phyloP scores from a whole-genome alignment of 305 asterid genomes.

The Withania somnifera region DNA sequence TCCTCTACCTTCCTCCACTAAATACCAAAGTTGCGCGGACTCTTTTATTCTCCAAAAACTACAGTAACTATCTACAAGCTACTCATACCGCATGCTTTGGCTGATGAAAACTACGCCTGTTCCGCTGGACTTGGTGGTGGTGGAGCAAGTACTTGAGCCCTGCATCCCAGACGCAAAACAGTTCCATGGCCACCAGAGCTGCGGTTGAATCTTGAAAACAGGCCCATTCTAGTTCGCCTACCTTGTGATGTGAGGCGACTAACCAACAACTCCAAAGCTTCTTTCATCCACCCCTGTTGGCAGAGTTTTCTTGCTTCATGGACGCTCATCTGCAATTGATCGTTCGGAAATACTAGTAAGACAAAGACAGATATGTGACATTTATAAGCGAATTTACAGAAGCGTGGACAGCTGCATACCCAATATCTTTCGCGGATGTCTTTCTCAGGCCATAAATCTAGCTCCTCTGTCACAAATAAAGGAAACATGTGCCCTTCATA shows the following conservation, averaged over 20 bases:
- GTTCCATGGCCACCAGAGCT: not conserved
- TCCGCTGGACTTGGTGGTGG: constrained; percentile 3
- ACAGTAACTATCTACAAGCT: constrained; percentile 1
- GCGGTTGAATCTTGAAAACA: not conserved
- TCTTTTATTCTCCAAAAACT: no score
- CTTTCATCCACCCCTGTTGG: constrained; percentile 83
- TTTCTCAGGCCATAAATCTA: constrained; percentile 86
- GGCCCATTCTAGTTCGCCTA: not conserved
- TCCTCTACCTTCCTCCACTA: not conserved
- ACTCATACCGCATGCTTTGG: not conserved
- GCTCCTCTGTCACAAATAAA: constrained; percentile 54
- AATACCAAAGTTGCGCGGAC: no score
- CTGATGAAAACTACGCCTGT: constrained; percentile 5
- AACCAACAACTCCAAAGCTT: constrained; percentile 56
- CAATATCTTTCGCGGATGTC: constrained; percentile 68
- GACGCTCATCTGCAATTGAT: constrained; percentile 45
- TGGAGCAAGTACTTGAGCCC: constrained; percentile 1
- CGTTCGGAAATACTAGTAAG: not conserved
- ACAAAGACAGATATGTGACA: not conserved
- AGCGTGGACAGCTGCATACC: constrained; percentile 21
- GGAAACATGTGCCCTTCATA: constrained; percentile 82
- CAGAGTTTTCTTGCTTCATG: constrained; percentile 63
- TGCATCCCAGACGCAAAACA: not conserved
- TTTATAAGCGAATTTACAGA: not conserved
- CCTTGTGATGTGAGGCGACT: constrained; percentile 27